phyloP scores from a whole-genome alignment of 31 red algal species.

The Porphyra umbilicalis region DNA sequence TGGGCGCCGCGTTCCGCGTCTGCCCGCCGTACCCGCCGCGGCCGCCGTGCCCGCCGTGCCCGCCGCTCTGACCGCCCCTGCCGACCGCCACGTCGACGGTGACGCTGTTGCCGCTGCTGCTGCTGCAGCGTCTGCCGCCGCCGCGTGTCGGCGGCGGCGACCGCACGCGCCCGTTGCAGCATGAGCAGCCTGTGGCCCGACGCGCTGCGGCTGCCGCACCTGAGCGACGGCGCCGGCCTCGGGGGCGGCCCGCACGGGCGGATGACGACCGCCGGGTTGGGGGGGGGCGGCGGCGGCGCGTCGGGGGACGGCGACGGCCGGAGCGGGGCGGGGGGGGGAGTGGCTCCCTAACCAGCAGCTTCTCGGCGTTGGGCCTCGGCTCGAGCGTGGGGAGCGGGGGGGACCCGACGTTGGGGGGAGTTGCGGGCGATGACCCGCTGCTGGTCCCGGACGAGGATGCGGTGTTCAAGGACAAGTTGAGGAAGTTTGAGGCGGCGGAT shows the following conservation, averaged over 20 bases:
- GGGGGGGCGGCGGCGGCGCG: neutral
- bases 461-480: constrained; percentile 32
- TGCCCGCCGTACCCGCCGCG: too few relatives aligned
- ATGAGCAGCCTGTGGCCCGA: neutral
- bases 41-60: too few relatives aligned
- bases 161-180: neutral
- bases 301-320: neutral
- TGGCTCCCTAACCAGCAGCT: neutral
- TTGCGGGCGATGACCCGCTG: neutral
- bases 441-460: constrained; percentile 13
- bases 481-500: constrained; percentile 49
- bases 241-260: too few relatives aligned
- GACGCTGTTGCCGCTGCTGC: too few relatives aligned
- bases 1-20: too few relatives aligned
- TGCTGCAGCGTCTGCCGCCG: too few relatives aligned
- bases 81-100: too few relatives aligned
- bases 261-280: too few relatives aligned
- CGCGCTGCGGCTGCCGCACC: neutral
- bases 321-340: neutral
- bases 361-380: neutral
- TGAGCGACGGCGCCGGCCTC: neutral
- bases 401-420: neutral
- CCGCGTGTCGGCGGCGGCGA: too few relatives aligned
- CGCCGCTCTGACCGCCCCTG: too few relatives aligned
- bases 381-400: neutral